Conservation (phyloP, 192 early-diverging fungal genomes). For the Podila verticillata region DNA sequence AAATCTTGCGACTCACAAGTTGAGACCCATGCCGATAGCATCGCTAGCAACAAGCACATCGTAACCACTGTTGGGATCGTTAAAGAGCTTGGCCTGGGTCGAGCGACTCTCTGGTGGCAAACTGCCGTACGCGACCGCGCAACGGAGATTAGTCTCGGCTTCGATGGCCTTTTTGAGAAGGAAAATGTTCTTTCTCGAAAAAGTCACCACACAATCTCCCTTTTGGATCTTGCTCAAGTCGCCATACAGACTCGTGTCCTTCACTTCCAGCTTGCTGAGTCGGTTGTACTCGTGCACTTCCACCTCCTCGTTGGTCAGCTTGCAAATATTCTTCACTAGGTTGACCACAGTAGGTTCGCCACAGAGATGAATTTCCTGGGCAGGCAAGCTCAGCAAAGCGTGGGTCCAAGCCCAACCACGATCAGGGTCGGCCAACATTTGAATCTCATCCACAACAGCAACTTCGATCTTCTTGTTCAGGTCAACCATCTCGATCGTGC, state of each 20-base stretch:
- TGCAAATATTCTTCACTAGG: conserved; percentile 78
- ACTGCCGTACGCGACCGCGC: conserved; percentile 92
- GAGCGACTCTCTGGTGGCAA: conserved; percentile 95
- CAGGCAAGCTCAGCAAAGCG: conserved; percentile 71
- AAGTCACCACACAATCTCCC: conserved; percentile 93
- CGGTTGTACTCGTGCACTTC: conserved; percentile 82
- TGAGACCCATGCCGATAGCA: conserved; percentile 98
- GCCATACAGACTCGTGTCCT: conserved; percentile 62
- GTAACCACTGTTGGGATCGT: conserved; percentile 79
- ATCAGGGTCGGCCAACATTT: conserved; percentile 87
- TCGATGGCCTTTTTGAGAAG: conserved; percentile 82
- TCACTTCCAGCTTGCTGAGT: conserved; percentile 73
- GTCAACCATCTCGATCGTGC: conserved; percentile 94
- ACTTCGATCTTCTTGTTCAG: conserved; percentile 68
- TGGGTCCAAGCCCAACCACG: conserved; percentile 98
- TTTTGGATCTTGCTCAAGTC: conserved; percentile 66
- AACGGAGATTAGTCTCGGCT: conserved; percentile 70
- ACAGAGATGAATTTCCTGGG: conserved; percentile 87
- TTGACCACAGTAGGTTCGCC: conserved; percentile 90
- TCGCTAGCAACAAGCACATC: conserved; percentile 94
- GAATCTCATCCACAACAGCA: conserved; percentile 97
- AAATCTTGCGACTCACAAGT: conserved; percentile 66
- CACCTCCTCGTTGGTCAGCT: conserved; percentile 79
- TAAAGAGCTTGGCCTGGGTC: conserved; percentile 90
- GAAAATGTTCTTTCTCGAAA: conserved; percentile 86